phyloP scores from a whole-genome alignment of 2,329 filamentous ascomycete genomes.

The Colletotrichum trifolii region DNA sequence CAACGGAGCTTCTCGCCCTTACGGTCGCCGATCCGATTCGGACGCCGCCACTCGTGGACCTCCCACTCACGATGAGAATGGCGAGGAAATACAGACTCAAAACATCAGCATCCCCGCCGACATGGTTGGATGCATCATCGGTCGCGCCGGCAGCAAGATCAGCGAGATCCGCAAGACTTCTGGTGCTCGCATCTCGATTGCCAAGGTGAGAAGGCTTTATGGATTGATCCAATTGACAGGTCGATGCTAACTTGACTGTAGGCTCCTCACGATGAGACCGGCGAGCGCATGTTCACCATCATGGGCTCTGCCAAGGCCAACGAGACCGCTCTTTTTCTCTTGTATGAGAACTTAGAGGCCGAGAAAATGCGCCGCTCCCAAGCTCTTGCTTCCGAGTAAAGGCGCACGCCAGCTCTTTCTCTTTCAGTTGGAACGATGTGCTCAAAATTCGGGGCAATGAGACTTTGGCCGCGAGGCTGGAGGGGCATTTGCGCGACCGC shows the following conservation, averaged over 20 bases:
- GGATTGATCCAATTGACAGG: too few relatives aligned
- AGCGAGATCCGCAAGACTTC: conserved; percentile 98
- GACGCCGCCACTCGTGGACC: conserved; percentile 84
- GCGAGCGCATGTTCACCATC: conserved; percentile 99
- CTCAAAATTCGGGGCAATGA: conserved; percentile 22
- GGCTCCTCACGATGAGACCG: conserved; percentile 95
- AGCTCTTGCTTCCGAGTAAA: conserved; percentile 64
- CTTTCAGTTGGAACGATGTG: conserved; percentile 15
- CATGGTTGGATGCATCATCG: conserved; percentile 99
- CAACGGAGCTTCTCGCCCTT: conserved; percentile 69
- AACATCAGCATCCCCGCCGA: conserved; percentile 99
- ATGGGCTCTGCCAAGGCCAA: conserved; percentile 95
- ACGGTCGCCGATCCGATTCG: conserved; percentile 83
- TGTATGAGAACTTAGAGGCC: conserved; percentile 98
- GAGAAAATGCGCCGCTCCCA: conserved; percentile 99
- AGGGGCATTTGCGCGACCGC: conserved; percentile 5
- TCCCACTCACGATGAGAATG: conserved; percentile 92
- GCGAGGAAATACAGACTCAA: conserved; percentile 97
- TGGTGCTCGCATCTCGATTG: conserved; percentile 96
- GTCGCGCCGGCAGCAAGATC: conserved; percentile 94
- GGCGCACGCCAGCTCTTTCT: conserved; percentile 13
- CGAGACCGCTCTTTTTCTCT: conserved; percentile 92
- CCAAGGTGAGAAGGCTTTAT: conserved; percentile 71
- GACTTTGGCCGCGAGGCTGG: conserved; percentile 34
- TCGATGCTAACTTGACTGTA: conserved; percentile 43